phyloP scores from a whole-genome alignment of 2,329 filamentous ascomycete genomes.

The Penicillium sp. region DNA sequence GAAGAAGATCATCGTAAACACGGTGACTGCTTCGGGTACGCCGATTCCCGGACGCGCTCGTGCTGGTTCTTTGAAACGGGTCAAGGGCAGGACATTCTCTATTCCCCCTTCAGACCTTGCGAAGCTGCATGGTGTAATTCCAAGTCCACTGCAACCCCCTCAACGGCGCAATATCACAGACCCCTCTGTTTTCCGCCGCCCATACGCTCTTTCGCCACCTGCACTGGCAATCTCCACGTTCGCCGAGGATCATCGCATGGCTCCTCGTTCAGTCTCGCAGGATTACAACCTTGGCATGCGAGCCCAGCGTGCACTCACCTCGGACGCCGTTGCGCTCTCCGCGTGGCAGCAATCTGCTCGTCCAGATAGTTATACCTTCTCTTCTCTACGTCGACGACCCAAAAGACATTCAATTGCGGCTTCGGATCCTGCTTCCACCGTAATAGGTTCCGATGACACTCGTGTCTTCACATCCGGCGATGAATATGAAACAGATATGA shows the following conservation, averaged over 20 bases:
- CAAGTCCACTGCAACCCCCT: conserved; percentile 24
- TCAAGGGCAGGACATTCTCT: conserved; percentile 34
- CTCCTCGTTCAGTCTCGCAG: conserved; percentile 28
- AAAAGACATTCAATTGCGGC: conserved; percentile 58
- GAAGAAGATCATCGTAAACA: conserved; percentile 23
- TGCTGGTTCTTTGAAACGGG: conserved; percentile 28
- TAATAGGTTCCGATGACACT: conserved; percentile 63
- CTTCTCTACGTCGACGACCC: conserved; percentile 40
- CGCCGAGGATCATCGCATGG: conserved; percentile 13
- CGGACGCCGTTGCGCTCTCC: conserved; percentile 32
- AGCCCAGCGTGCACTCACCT: conserved; percentile 26
- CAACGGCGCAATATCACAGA: conserved; percentile 45
- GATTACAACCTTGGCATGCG: conserved; percentile 28
- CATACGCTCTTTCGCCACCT: conserved; percentile 34
- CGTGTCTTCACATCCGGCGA: conserved; percentile 59
- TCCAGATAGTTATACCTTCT: conserved; percentile 21
- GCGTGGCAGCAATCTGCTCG: conserved; percentile 28
- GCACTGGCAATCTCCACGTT: conserved; percentile 20
- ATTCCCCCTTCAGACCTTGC: conserved; percentile 29
- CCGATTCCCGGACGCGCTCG: conserved; percentile 36
- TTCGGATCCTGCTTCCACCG: conserved; percentile 61
- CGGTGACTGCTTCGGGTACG: conserved; percentile 22
- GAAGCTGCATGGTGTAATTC: conserved; percentile 30
- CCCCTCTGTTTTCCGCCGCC: conserved; percentile 39
- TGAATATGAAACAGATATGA: conserved; percentile 62